These are phyloP conservation scores for Lactifluus volemus DNA, from an alignment of 768 basidiomycete species.

Conservation along the genomic window DNA sequence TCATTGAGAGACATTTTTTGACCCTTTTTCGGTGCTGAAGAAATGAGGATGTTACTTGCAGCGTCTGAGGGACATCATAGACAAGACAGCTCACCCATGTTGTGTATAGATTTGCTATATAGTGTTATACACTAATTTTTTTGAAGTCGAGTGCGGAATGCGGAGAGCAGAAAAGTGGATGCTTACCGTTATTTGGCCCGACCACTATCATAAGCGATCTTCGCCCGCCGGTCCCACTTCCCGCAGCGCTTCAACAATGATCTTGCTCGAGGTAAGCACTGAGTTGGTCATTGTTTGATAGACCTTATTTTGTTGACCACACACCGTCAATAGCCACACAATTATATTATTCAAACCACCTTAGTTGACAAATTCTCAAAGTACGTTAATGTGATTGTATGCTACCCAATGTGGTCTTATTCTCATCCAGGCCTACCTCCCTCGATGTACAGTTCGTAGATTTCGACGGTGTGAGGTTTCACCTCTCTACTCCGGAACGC, in stretches of 20 bases:
- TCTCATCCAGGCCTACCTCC: constrained; percentile 60
- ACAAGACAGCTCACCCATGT: constrained; percentile 26
- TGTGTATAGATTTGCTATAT: constrained; percentile 14
- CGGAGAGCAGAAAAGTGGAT: constrained; percentile 15
- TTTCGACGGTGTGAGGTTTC: constrained; percentile 95
- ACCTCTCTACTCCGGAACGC: constrained; percentile 78
- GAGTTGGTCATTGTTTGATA: not conserved
- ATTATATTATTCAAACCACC: constrained; percentile 87
- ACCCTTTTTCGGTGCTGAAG: constrained; percentile 79
- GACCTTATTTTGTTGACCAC: not conserved
- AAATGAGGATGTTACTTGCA: constrained; percentile 1
- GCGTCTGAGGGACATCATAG: not conserved
- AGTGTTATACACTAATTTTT: not conserved
- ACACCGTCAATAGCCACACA: constrained; percentile 55
- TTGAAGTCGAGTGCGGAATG: constrained; percentile 1
- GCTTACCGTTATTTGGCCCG: constrained; percentile 21
- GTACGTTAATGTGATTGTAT: constrained; percentile 35
- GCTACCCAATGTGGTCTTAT: constrained; percentile 8
- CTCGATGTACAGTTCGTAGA: constrained; percentile 97
- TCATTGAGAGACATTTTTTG: constrained; percentile 91
- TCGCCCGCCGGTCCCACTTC: not conserved
- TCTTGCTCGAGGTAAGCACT: constrained; percentile 67
- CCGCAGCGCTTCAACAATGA: constrained; percentile 40
- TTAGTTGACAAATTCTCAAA: constrained; percentile 79
- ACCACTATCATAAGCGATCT: not conserved